These are phyloP conservation scores for Pezicula rhizophila DNA, from an alignment of 2,329 filamentous ascomycete species.

Conservation along the genomic window DNA sequence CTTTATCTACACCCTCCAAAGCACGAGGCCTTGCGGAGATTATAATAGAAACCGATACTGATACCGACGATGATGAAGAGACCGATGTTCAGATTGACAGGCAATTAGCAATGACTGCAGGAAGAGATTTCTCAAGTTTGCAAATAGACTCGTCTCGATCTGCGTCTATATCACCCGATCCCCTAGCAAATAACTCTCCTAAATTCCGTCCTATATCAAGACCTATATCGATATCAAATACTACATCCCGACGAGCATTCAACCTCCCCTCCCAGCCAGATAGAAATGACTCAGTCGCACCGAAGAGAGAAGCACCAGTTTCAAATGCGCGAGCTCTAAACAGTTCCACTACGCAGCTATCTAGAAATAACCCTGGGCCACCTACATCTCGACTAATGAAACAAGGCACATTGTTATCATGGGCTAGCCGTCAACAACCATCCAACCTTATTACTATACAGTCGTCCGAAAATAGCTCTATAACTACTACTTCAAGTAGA, in stretches of 20 bases:
- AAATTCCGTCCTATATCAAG: neutral
- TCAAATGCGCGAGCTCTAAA: neutral
- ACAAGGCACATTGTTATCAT: neutral
- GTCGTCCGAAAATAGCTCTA: slow-evolving; percentile 1
- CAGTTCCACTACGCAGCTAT: too few species aligned
- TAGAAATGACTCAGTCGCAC: too few species aligned
- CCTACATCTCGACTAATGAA: slow-evolving; percentile 1
- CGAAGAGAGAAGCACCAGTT: neutral
- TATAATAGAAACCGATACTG: slow-evolving; percentile 1
- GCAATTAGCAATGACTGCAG: slow-evolving; percentile 10
- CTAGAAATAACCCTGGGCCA: too few species aligned
- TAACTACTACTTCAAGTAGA: slow-evolving; percentile 11
- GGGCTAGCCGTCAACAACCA: neutral
- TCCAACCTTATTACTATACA: neutral
- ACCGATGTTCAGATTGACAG: slow-evolving; percentile 8
- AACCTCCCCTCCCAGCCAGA: too few species aligned
- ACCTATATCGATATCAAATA: neutral
- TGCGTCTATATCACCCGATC: neutral
- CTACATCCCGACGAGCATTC: neutral
- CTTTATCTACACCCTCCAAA: slow-evolving; percentile 12
- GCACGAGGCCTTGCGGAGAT: slow-evolving; percentile 10
- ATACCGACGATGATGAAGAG: slow-evolving; percentile 12
- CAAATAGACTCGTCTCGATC: slow-evolving; percentile 1
- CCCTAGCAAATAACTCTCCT: neutral
- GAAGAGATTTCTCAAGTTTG: neutral